Percentiles rank a stretch among this genome's conserved stretches.
These are phyloP conservation scores for Acorus gramineus DNA, from an alignment of 106 monocot genomes.

Conservation along the genomic window DNA sequence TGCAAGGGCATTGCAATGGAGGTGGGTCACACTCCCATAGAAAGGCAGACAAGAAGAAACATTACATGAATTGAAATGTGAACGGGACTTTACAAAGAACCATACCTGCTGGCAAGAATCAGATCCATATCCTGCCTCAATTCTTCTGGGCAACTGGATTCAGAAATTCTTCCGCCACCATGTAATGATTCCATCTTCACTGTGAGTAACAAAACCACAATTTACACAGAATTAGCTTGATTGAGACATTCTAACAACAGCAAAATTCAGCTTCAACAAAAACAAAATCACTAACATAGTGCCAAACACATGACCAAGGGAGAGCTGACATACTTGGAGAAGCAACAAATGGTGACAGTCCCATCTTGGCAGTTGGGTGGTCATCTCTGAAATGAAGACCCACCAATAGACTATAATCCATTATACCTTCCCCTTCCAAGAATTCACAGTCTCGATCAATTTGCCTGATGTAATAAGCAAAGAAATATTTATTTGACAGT, in stretches of 20 bases:
- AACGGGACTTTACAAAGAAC: background rate
- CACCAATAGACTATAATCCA: conserved; percentile 87
- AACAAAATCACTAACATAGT: no score
- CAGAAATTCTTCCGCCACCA: conserved; percentile 9
- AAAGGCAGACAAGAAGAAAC: no score
- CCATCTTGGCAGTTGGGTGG: conserved; percentile 31
- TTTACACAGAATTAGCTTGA: no score
- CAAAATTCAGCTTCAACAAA: no score
- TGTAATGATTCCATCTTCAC: conserved; percentile 14
- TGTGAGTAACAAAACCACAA: background rate
- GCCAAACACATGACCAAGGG: no score
- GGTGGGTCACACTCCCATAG: no score
- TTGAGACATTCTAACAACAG: no score
- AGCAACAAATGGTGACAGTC: conserved; percentile 12
- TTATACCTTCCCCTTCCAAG: conserved; percentile 72
- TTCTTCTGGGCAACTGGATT: conserved; percentile 12
- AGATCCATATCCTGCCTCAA: conserved; percentile 11
- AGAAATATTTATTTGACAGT: background rate
- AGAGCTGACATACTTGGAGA: conserved; percentile 32
- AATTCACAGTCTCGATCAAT: conserved; percentile 75
- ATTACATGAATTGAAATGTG: no score
- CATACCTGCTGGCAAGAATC: conserved; percentile 42
- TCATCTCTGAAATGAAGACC: conserved; percentile 69
- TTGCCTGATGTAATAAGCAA: conserved; percentile 28
- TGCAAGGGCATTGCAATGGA: no score